Evolutionary conservation across 257 asterid genomes (phyloP).

Genomic region (Primulina huaijiensis): DNA sequence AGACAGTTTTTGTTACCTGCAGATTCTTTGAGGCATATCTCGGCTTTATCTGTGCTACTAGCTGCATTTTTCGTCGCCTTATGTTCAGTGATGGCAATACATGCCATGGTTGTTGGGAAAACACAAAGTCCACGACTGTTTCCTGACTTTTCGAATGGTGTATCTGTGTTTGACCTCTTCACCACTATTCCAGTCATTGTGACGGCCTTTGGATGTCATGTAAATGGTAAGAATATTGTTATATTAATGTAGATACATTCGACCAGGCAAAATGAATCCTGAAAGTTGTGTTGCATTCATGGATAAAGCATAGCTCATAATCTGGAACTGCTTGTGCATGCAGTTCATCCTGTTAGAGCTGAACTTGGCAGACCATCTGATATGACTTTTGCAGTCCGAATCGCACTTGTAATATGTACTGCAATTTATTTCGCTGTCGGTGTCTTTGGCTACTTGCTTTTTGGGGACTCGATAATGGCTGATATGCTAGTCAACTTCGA

Average conservation of each 20-base stretch:
- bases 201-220: slow-evolving; percentile 95
- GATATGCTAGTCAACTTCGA: slow-evolving; percentile 96
- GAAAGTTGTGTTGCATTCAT: background rate
- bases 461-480: slow-evolving; percentile 93
- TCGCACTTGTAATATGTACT: slow-evolving; percentile 62
- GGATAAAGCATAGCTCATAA: background rate
- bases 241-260: background rate
- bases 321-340: slow-evolving; percentile 11
- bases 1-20: slow-evolving; percentile 36
- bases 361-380: slow-evolving; percentile 89
- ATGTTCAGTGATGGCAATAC: slow-evolving; percentile 82
- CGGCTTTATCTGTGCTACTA: slow-evolving; percentile 78
- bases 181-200: slow-evolving; percentile 92
- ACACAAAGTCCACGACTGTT: slow-evolving; percentile 54
- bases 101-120: slow-evolving; percentile 69
- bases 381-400: slow-evolving; percentile 78
- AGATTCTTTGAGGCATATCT: slow-evolving; percentile 92
- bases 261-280: background rate
- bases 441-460: slow-evolving; percentile 84
- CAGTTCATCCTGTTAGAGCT: slow-evolving; percentile 99
- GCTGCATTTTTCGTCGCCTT: slow-evolving; percentile 80
- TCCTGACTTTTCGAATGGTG: slow-evolving; percentile 63
- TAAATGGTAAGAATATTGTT: slow-evolving; percentile 49
- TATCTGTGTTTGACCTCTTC: slow-evolving; percentile 57
- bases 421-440: slow-evolving; percentile 80